Evolutionary conservation across 2,329 filamentous ascomycete species (phyloP).

Genomic region (Sclerotinia spermophila): DNA sequence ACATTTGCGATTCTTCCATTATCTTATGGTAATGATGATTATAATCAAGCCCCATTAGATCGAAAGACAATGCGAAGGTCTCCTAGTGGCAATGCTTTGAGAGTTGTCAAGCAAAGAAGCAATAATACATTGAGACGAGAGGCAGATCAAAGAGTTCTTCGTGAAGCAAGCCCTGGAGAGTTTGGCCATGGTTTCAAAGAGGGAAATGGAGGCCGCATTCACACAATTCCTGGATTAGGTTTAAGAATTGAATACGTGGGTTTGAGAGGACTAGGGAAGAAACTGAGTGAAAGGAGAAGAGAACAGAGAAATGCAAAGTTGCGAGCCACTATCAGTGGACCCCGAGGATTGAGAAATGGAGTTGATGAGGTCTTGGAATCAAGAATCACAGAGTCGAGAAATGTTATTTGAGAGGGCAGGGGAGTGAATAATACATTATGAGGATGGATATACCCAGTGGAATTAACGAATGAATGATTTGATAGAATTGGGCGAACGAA

Average conservation of each 20-base stretch:
- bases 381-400: neutral
- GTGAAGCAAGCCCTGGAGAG: conserved; percentile 22
- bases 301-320: conserved; percentile 58
- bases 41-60: conserved; percentile 41
- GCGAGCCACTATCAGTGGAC: conserved; percentile 57
- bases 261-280: conserved; percentile 51
- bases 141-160: conserved; percentile 20
- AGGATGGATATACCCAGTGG: conserved; percentile 13
- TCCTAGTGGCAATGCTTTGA: conserved; percentile 53
- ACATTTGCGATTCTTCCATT: conserved; percentile 59
- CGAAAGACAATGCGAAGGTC: conserved; percentile 57
- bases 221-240: conserved; percentile 37
- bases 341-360: conserved; percentile 40
- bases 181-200: conserved; percentile 35
- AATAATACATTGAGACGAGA: conserved; percentile 39
- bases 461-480: conserved; percentile 3
- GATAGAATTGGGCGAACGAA: neutral
- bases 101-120: conserved; percentile 51
- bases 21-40: conserved; percentile 42
- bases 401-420: conserved; percentile 2
- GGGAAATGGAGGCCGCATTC: conserved; percentile 32
- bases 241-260: conserved; percentile 48
- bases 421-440: neutral
- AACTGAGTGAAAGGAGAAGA: conserved; percentile 55
- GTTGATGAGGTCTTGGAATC: conserved; percentile 35